Conservation (phyloP, 768 basidiomycete species). For the Amanita thiersii region DNA sequence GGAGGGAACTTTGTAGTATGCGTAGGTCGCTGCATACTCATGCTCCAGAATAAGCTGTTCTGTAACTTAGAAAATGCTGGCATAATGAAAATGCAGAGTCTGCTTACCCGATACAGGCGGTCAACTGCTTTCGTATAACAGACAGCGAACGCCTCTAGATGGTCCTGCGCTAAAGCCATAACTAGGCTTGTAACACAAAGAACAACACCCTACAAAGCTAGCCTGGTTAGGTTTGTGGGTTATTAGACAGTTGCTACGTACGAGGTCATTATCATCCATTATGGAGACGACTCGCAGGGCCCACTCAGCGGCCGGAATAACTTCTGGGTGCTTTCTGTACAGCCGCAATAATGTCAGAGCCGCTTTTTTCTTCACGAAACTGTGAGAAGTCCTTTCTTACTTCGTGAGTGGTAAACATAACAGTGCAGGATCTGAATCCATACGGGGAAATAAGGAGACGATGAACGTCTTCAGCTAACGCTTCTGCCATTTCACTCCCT, state of each 20-base stretch:
- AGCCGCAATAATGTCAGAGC: conserved; percentile 87
- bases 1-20: conserved; percentile 96
- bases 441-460: conserved; percentile 92
- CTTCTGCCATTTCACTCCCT: conserved; percentile 97
- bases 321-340: conserved; percentile 93
- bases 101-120: conserved; percentile 68
- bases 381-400: conserved; percentile 73
- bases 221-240: conserved; percentile 4
- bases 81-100: neutral
- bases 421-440: conserved; percentile 15
- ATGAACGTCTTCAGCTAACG: conserved; percentile 89
- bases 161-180: conserved; percentile 90
- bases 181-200: conserved; percentile 90
- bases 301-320: conserved; percentile 93
- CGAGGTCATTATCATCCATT: conserved; percentile 91
- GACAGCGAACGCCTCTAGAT: conserved; percentile 83
- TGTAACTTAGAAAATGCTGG: conserved; percentile 4
- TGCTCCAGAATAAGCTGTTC: conserved; percentile 90
- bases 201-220: conserved; percentile 69
- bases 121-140: conserved; percentile 95
- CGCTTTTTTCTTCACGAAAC: conserved; percentile 97
- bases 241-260: conserved; percentile 20
- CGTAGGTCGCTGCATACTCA: conserved; percentile 82
- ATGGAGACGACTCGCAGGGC: conserved; percentile 89
- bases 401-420: conserved; percentile 9